Conservation (phyloP, 805 yeast species). For the Starmerella floris region DNA sequence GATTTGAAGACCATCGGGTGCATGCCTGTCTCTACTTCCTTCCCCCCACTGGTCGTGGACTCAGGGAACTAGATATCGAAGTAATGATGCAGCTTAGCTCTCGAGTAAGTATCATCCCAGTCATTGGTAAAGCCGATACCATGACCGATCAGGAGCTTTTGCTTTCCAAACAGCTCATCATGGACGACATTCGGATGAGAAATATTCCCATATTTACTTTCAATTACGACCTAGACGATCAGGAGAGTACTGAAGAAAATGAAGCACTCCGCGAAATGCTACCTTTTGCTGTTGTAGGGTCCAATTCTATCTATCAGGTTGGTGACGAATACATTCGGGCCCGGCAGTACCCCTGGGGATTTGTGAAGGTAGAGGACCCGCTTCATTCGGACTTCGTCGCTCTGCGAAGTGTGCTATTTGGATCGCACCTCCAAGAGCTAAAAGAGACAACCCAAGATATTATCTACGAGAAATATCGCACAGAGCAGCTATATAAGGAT, state of each 20-base stretch:
- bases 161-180: slow-evolving; percentile 40
- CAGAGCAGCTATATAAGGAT: slow-evolving; percentile 41
- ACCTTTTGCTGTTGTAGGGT: slow-evolving; percentile 54
- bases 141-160: slow-evolving; percentile 50
- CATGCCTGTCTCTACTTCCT: slow-evolving; percentile 73
- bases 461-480: slow-evolving; percentile 38
- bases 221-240: slow-evolving; percentile 48
- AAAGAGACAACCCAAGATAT: slow-evolving; percentile 68
- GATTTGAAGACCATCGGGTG: slow-evolving; percentile 59
- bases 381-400: slow-evolving; percentile 29
- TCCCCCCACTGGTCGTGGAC: slow-evolving; percentile 38
- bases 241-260: slow-evolving; percentile 27
- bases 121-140: slow-evolving; percentile 68
- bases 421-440: slow-evolving; percentile 45
- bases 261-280: slow-evolving; percentile 33
- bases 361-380: slow-evolving; percentile 35
- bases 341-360: slow-evolving; percentile 57
- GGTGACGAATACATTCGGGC: slow-evolving; percentile 33
- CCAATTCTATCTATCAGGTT: slow-evolving; percentile 30
- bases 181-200: slow-evolving; percentile 43
- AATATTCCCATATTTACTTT: slow-evolving; percentile 61
- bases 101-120: slow-evolving; percentile 72
- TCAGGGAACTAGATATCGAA: slow-evolving; percentile 57
- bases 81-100: slow-evolving; percentile 56
- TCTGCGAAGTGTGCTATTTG: slow-evolving; percentile 57